Base-by-base conservation (phyloP, 805 yeast genomes). In the Metschnikowia gruessii region DNA sequence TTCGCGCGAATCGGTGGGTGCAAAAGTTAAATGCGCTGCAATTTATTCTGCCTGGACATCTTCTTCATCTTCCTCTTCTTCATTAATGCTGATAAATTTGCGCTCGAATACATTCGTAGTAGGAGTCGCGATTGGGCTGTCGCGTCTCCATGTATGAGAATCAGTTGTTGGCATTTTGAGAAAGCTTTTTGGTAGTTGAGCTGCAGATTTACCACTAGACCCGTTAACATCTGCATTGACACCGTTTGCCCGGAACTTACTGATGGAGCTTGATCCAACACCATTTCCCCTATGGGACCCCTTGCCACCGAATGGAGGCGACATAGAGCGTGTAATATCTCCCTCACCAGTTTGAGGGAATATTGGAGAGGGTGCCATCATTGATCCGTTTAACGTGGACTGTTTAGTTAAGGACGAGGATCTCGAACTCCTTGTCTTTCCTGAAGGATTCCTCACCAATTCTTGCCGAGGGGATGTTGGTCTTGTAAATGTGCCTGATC, bases 61-160 rank as follows among this genome's bases (percentile, higher is more conserved):
- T 26, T 45, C 48, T 15, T 45, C 49, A 18, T 45, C 45, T 28
- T 45, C 49, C 18, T 45, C 49, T 31, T 45, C 49, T 17, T 45
- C 49, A 21, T 47, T 47, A 21, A 47, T 47, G 22, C 48, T 45
- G 12, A 45, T 45, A 37, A 45, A 45, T 32, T 45, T 45, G 21
- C 44, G 47, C 39, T 45, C 49, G 28, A 45, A 45, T 5, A 45
- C 49, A 32, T 45, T 45, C 2, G 33, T 30, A 5, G 42, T 24
- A n/a, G 44, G 44, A 13, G 15, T 19, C 4, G 35, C 35, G 9
- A 40, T 40, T 10, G 45, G 44, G 26, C 48, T 40, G n/a, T 45
- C 48, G 13, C 45, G 48, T 15, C 48, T 40, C 48, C 48, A 45
- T 16, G 48, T 30, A n/a, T 36, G 37, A 13, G 41, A 10, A 22